Base-by-base conservation (phyloP, 768 basidiomycete species). In the Fomitopsis serialis region DNA sequence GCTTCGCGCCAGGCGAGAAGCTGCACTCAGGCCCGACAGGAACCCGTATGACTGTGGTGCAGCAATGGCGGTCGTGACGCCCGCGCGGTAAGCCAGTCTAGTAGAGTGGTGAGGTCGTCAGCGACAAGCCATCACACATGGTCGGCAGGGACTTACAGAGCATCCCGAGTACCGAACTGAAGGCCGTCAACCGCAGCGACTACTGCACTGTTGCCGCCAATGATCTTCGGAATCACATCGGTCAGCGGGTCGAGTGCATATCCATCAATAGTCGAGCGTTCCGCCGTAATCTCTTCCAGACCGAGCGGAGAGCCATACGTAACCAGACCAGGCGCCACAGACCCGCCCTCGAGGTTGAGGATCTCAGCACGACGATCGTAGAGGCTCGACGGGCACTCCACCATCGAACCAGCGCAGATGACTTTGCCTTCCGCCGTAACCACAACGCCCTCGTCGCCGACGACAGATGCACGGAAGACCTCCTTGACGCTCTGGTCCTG, bases 151-250 rank as follows among this genome's bases (percentile, higher is more conserved):
- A 61, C 73, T 57, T 58, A 83, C 82, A 83, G 62, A 19, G 77
- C 73, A 48, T 82, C 76, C 10, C 82, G 79, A 19, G 84, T 79
- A 1, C 74, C 74, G 61, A 87, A 91, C 54, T 79, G 77, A 27
- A 89, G 74, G 0, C 91, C 91, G 63, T 93, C 91, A 3, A 78
- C 77, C 8, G 87, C 91, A 27, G 74, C 74, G 21, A 79, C 70
- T 15, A 79, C 65, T 3, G 72, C 67, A 24, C 68, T 69, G 23
- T 65, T 64, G 0, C 66, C 72, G 2, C 60, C 67, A 13, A 72
- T 52, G 35, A 78, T 57, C 3, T 52, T 55, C 9, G 78, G 77
- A 12, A 72, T 61, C 11, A 49, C 24, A 27, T 54, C 58, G 53
- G 64, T 45, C 57, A 70, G 50, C n/a, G 80, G 77, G 58, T 85